Evolutionary conservation across 371 early-diverging fungal genomes (phyloP), one percentile per base, ranked within the genome.

Genomic region (Choanephora cucurbitarum): DNA sequence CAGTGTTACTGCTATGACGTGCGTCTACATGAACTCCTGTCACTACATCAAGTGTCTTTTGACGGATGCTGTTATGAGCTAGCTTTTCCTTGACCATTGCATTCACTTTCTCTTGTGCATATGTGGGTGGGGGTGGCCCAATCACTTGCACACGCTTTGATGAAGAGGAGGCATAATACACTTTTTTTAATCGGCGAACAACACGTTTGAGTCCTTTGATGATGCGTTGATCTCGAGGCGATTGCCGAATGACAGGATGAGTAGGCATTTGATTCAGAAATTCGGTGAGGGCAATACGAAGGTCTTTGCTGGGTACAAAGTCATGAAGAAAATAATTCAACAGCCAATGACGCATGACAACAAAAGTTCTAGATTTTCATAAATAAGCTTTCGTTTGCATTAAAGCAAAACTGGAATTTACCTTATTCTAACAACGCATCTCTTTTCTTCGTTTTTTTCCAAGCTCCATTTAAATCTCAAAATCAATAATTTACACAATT

Each of bases 291-390:
- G 58, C 67, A 6, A 67, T 47, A 2, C 85, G 76, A 10, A 87
- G 57, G 0, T 72, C 67, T n/a, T 72, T 72, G 22, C 67, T 76
- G 2, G 74, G 76, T 45, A 78, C 72, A 63, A 88, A 88, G 53
- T 88, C 88, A 51, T 78, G 79, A 15, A 79, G 67, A 53, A 83
- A 88, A 52, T 86, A 86, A 49, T 86, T 85, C 7, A 82, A 59
- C 40, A 88, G 54, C 88, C 88, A 88, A 43, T 86, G 86, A 22
- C 88, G 76, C 47, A 88, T 52, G 14, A 82, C 80, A 10, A 88
- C 85, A 74, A 86, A 88, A 1, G 83, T 80, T 51, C 88, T 80
- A 42, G n/a, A 19, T 22, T 9, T 14, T 43, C 18, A 43, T 9
- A 43, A 11, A 18, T 43, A 18, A 22, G 22, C 5, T n/a, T n/a